Evolutionary conservation across 805 yeast genomes (phyloP), one percentile per base, ranked within the genome.

Genomic region (Teunomyces funiuensis): DNA sequence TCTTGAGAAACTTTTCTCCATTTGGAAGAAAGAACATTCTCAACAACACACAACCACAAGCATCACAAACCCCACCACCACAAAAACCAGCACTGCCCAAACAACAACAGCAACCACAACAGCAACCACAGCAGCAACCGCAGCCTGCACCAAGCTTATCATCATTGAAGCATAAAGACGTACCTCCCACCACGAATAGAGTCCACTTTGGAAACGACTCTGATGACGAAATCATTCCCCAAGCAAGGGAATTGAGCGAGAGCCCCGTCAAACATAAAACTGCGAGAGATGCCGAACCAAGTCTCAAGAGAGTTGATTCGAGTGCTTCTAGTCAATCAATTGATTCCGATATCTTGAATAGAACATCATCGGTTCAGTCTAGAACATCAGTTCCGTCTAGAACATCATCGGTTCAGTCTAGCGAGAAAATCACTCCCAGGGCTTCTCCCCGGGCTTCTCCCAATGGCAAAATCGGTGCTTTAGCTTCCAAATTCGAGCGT

Each of bases 401-500:
- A 18, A 11, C 18, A 9, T 28, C 34, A 31, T 31, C 34, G 11
- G 11, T 31, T n/a, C 34, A 19, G 11, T 31, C 34, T 5, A n/a
- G 16, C 8, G 30, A 27, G 8, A 17, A 20, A 23, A 27, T 30
- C 18, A 28, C 44, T 38, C 37, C 46, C 13, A 28, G 27, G 27
- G 43, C 36, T 14, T 44, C 44, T 38, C 37, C 46, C 13, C 25
- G 27, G 27, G 43, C 36, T 14, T 44, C 50, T 8, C 53, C 57
- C 17, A 40, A 45, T 15, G 46, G 46, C 28, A 50, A 46, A 38
- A 44, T 56, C 31, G 45, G 41, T 29, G 44, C 50, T 6, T 45
- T 59, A 42, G 51, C 63, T 5, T 55, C 64, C 3, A 61, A 49
- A 39, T 54, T 54, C 39, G 61, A 55, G 37, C 47, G 14, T 19